phyloP scores from a whole-genome alignment of 2,329 filamentous ascomycete species.

The Colletotrichum sp. region DNA sequence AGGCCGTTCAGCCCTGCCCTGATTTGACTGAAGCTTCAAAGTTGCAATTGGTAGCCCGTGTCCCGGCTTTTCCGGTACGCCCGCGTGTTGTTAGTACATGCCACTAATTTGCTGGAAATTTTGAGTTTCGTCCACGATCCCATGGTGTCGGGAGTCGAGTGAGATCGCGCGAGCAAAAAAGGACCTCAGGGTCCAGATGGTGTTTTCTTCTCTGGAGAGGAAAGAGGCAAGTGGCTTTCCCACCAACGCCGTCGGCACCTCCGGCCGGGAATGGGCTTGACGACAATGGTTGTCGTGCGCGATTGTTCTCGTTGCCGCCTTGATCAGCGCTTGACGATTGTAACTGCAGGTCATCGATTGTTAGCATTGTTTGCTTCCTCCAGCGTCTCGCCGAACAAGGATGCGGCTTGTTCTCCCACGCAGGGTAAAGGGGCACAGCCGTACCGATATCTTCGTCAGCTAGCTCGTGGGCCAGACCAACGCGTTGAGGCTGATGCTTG shows the following conservation, averaged over 20 bases:
- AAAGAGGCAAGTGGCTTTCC: constrained; percentile 8
- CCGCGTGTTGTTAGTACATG: neutral
- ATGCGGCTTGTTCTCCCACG: neutral
- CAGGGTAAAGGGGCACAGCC: constrained; percentile 33
- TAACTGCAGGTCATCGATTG: constrained; percentile 33
- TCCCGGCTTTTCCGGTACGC: neutral
- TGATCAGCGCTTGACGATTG: constrained; percentile 71
- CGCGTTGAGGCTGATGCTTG: constrained; percentile 97
- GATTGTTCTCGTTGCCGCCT: neutral
- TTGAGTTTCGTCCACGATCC: neutral
- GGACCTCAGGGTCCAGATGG: neutral
- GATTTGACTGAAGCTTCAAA: neutral
- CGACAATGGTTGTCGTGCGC: neutral
- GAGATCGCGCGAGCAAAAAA: neutral
- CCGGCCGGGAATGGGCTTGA: neutral
- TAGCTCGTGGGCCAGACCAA: constrained; percentile 88
- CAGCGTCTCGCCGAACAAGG: neutral
- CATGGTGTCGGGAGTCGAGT: neutral
- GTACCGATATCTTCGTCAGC: constrained; percentile 96
- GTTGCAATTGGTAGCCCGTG: neutral
- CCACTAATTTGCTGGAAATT: neutral
- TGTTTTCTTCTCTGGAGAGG: neutral
- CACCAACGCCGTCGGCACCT: neutral
- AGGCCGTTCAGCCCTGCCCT: neutral
- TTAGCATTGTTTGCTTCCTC: constrained; percentile 26